Evolutionary conservation across 2,329 filamentous ascomycete species (phyloP).

Genomic region (Metarhizium album): DNA sequence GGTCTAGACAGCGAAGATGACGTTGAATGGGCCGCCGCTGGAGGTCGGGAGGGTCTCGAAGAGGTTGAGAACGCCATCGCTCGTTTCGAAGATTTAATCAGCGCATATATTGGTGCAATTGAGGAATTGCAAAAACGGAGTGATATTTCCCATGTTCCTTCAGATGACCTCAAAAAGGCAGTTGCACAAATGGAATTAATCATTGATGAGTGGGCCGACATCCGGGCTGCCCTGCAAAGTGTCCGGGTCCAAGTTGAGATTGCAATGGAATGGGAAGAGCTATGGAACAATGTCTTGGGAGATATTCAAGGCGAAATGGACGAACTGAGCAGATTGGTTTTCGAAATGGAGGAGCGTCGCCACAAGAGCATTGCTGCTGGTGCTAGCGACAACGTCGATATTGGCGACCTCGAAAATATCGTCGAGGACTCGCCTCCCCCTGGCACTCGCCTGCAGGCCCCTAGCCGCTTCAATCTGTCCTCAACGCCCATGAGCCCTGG

Average conservation of each 20-base stretch:
- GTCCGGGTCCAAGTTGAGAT: slow-evolving; percentile 90
- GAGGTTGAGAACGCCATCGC: slow-evolving; percentile 65
- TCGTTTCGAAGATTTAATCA: slow-evolving; percentile 80
- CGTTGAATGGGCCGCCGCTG: slow-evolving; percentile 90
- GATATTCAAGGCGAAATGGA: slow-evolving; percentile 87
- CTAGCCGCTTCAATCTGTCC: slow-evolving; percentile 59
- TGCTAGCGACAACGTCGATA: slow-evolving; percentile 57
- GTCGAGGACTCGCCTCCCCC: slow-evolving; percentile 70
- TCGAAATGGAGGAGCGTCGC: slow-evolving; percentile 94
- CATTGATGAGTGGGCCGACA: slow-evolving; percentile 71
- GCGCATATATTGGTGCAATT: slow-evolving; percentile 89
- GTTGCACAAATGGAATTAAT: slow-evolving; percentile 87
- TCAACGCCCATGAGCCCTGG: slow-evolving; percentile 52
- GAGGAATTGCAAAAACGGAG: slow-evolving; percentile 73
- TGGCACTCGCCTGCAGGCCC: slow-evolving; percentile 39
- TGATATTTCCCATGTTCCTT: slow-evolving; percentile 63
- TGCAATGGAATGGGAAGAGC: slow-evolving; percentile 97
- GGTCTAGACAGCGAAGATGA: slow-evolving; percentile 93
- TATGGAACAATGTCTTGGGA: slow-evolving; percentile 88
- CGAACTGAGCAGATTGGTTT: slow-evolving; percentile 68
- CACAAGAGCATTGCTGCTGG: slow-evolving; percentile 65
- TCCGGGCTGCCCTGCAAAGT: slow-evolving; percentile 63
- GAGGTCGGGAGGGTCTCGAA: slow-evolving; percentile 69
- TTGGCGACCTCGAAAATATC: slow-evolving; percentile 85
- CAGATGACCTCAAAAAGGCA: slow-evolving; percentile 61